Evolutionary conservation across 768 basidiomycete genomes (phyloP).

Genomic region (Boletus huronensis): DNA sequence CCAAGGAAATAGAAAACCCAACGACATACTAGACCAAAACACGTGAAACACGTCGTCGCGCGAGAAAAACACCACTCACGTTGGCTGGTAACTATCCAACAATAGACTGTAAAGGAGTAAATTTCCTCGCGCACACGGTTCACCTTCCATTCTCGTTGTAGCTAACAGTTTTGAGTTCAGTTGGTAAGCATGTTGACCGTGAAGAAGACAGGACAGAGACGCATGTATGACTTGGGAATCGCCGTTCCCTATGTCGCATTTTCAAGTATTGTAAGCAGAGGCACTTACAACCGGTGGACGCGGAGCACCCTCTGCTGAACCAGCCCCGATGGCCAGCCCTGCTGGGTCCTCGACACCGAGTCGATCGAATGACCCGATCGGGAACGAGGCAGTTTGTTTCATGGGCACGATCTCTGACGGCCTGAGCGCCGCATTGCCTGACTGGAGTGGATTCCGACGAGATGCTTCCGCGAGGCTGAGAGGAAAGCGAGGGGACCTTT

Average conservation of each 20-base stretch:
- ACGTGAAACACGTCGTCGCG: not conserved
- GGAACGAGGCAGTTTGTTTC: constrained; percentile 11
- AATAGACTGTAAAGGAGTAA: constrained; percentile 16
- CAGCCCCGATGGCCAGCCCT: not conserved
- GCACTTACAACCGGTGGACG: constrained; percentile 25
- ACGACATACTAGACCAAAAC: constrained; percentile 15
- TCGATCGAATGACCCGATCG: constrained; percentile 6
- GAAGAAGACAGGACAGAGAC: constrained; percentile 11
- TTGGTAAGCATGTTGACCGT: constrained; percentile 20
- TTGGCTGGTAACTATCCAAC: constrained; percentile 23
- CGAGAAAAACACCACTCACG: constrained; percentile 12
- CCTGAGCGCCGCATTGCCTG: not conserved
- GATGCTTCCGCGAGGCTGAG: not conserved
- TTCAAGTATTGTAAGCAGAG: constrained; percentile 19
- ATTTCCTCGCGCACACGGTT: constrained; percentile 7
- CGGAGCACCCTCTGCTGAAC: constrained; percentile 9
- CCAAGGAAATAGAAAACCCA: constrained; percentile 24
- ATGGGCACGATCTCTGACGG: constrained; percentile 1
- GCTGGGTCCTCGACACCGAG: not conserved
- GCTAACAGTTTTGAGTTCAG: constrained; percentile 22
- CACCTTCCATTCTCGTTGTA: constrained; percentile 10
- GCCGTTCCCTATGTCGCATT: constrained; percentile 9
- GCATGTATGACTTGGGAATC: constrained; percentile 2
- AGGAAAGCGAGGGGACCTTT: constrained; percentile 5
- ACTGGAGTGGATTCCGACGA: not conserved